Conservation (phyloP, 345 rosid genomes). For the Bruguiera gymnorhiza region DNA sequence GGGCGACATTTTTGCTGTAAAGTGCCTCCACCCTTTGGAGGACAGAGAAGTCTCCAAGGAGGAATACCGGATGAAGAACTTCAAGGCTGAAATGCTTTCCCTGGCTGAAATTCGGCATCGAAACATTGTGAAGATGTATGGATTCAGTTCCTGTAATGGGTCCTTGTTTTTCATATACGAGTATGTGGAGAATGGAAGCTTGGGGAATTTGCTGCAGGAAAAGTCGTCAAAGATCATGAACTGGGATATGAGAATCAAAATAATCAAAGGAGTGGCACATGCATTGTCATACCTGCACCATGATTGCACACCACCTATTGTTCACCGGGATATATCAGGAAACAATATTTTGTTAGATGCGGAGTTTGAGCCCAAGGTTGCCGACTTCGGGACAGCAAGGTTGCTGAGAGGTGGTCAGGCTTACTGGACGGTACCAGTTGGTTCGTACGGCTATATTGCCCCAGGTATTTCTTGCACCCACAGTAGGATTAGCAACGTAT, state of each 20-base stretch:
- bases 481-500: no score
- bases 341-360: conserved; percentile 31
- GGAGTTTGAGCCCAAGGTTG: conserved; percentile 41
- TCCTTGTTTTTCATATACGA: conserved; percentile 34
- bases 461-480: conserved; percentile 34
- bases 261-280: conserved; percentile 43
- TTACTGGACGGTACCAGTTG: conserved; percentile 41
- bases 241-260: conserved; percentile 37
- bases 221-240: conserved; percentile 24
- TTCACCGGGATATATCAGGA: conserved; percentile 43
- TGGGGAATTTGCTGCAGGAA: conserved; percentile 26
- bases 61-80: conserved; percentile 26
- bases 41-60: conserved; percentile 28
- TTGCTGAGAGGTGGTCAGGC: conserved; percentile 36
- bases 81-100: conserved; percentile 37
- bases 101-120: conserved; percentile 39
- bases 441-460: conserved; percentile 49
- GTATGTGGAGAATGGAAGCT: conserved; percentile 37
- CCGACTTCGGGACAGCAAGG: conserved; percentile 47
- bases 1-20: conserved; percentile 24
- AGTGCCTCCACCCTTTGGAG: conserved; percentile 30
- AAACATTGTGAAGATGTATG: conserved; percentile 43
- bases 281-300: conserved; percentile 52
- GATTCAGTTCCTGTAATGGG: conserved; percentile 33
- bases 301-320: conserved; percentile 33